Conservation (phyloP, 257 asterid species). For the Solanum medicagineum region DNA sequence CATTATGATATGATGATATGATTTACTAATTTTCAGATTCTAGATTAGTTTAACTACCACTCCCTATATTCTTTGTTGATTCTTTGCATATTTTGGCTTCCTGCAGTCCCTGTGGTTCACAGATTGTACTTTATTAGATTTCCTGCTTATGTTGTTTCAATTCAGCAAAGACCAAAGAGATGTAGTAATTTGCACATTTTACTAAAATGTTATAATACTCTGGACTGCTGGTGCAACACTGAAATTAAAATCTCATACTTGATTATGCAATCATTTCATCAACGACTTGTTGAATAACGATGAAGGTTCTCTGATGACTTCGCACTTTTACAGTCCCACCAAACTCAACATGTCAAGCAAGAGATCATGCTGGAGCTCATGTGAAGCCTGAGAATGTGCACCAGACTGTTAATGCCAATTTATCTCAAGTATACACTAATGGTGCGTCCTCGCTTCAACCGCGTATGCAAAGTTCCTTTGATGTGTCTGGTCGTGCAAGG, state of each 20-base stretch:
- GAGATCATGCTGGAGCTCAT: constrained; percentile 30
- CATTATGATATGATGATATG: neutral
- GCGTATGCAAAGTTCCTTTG: constrained; percentile 29
- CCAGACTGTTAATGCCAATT: constrained; percentile 12
- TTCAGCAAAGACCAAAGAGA: neutral
- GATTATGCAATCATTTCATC: neutral
- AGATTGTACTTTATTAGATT: neutral
- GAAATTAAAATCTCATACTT: neutral
- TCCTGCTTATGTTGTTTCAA: neutral
- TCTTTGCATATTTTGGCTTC: neutral
- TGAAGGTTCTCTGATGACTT: neutral
- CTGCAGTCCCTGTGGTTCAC: neutral
- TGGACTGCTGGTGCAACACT: neutral
- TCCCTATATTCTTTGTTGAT: neutral
- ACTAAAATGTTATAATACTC: neutral
- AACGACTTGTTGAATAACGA: neutral
- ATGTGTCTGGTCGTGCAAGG: constrained; percentile 27
- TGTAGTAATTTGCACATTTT: neutral
- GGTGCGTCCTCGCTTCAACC: constrained; percentile 40
- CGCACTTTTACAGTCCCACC: constrained; percentile 27
- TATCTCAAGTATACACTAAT: constrained; percentile 36
- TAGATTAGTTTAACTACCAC: neutral
- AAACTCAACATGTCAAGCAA: constrained; percentile 26
- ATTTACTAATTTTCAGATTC: neutral
- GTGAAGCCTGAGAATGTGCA: constrained; percentile 46